These are phyloP conservation scores for Ceratocystiopsis sp. DNA, from an alignment of 2,329 filamentous ascomycete species.

Conservation along the genomic window DNA sequence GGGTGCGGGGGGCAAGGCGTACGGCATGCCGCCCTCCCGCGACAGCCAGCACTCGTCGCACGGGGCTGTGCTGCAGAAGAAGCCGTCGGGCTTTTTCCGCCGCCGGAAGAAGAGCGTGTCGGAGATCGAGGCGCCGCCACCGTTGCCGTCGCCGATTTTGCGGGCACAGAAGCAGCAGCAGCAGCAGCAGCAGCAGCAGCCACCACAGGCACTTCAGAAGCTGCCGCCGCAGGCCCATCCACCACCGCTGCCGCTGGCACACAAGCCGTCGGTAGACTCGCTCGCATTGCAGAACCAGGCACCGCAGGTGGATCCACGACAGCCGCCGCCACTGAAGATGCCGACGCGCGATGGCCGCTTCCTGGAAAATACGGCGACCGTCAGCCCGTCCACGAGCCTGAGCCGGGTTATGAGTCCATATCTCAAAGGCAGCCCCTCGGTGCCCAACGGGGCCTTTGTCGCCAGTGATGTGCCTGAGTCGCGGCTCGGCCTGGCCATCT, in stretches of 20 bases:
- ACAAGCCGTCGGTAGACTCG: too few species aligned
- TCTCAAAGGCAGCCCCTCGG: slow-evolving; percentile 25
- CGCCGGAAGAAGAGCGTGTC: slow-evolving; percentile 78
- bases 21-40: slow-evolving; percentile 31
- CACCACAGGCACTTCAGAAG: too few species aligned
- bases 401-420: slow-evolving; percentile 80
- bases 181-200: too few species aligned
- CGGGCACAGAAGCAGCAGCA: background rate
- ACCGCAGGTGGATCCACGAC: slow-evolving; percentile 18
- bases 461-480: too few species aligned
- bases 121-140: slow-evolving; percentile 42
- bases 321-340: slow-evolving; percentile 19
- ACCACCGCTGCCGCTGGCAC: slow-evolving; percentile 5
- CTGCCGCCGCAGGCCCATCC: too few species aligned
- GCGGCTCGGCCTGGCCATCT: too few species aligned
- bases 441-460: background rate
- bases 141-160: slow-evolving; percentile 29
- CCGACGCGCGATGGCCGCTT: slow-evolving; percentile 15
- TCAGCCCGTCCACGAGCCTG: slow-evolving; percentile 62
- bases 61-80: slow-evolving; percentile 52
- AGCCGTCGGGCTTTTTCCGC: slow-evolving; percentile 86
- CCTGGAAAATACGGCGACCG: slow-evolving; percentile 19
- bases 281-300: background rate
- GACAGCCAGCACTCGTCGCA: slow-evolving; percentile 32
- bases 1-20: slow-evolving; percentile 30